Base-by-base conservation (phyloP, 345 rosid species). In the Triadica sebifera region DNA sequence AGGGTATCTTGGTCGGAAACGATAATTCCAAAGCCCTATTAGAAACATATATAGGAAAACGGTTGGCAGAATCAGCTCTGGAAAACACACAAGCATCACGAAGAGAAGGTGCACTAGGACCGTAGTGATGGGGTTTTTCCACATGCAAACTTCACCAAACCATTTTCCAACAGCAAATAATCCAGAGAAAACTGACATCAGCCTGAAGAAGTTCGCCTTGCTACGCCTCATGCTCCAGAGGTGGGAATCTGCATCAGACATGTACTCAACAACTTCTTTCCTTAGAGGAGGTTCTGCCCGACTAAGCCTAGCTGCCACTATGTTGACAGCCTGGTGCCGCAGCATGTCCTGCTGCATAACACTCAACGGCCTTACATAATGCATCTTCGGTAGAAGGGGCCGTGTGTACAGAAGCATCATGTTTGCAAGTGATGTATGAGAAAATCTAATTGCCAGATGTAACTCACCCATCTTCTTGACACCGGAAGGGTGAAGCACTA, bases 181-280 rank as follows among this genome's bases (percentile, higher is more conserved):
- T 50, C 78, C 75, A 1, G 78, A 70, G 67, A 79, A 74, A 38
- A 79, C 81, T 5, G 81, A 55, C 78, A 79, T 74, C 67, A 79
- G 61, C 71, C 81, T 74, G 75, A 55, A 74, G 67, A 79, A 74
- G 75, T 79, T 79, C 49, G 81, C 81, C 63, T 79, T 79, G 72
- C 81, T 79, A 43, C 81, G 78, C 78, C 81, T 69, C 81, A 79
- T 79, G 74, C 81, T 79, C 81, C 81, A 79, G 43, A 79, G 72
- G 70, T 79, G 81, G 13, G 78, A 74, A 51, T 74, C 60, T 17
- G 74, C 75, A 79, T 79, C 81, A 37, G 81, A 74, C 75, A 79
- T 74, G 71, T 69, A 79, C 38, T 79, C 81, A 12, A 79, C 65
- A 0, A 79, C 61, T 74, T 79, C 81, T 74, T 70, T 79, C 57